Evolutionary conservation across 495 filamentous ascomycete genomes (phyloP).

Genomic region (Trichoderma erinaceum): DNA sequence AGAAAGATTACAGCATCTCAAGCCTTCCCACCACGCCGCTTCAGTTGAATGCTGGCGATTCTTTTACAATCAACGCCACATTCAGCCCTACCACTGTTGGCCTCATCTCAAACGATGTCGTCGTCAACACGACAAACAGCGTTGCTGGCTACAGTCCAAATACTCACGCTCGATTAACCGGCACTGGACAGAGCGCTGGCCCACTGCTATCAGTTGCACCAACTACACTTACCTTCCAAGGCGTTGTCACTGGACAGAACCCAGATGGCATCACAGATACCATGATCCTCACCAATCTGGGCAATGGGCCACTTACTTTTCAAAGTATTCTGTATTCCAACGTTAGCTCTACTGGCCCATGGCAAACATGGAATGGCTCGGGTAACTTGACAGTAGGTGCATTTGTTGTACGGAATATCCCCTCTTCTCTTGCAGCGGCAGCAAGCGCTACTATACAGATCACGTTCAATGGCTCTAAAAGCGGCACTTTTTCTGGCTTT

Average conservation of each 20-base stretch:
- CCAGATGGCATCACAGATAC: constrained; percentile 25
- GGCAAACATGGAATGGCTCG: constrained; percentile 28
- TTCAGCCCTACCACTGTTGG: constrained; percentile 34
- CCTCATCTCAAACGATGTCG: constrained; percentile 35
- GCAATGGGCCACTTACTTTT: constrained; percentile 31
- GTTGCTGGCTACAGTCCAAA: constrained; percentile 30
- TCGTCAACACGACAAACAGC: constrained; percentile 34
- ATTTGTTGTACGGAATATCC: constrained; percentile 36
- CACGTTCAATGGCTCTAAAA: constrained; percentile 33
- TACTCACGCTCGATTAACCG: constrained; percentile 31
- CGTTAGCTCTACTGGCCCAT: constrained; percentile 20
- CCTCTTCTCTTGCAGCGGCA: constrained; percentile 29
- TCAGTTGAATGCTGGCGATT: constrained; percentile 28
- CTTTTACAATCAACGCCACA: constrained; percentile 34
- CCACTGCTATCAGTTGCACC: constrained; percentile 33
- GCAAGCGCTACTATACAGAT: constrained; percentile 29
- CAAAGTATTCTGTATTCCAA: constrained; percentile 29
- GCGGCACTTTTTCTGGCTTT: constrained; percentile 38
- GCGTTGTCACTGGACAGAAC: constrained; percentile 30
- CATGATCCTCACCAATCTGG: constrained; percentile 32
- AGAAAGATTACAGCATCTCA: constrained; percentile 32
- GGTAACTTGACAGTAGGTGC: constrained; percentile 32
- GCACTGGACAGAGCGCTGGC: constrained; percentile 26
- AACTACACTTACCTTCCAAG: constrained; percentile 34
- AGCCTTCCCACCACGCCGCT: constrained; percentile 32